Conservation (phyloP, 768 basidiomycete species). For the Hericium coralloides region DNA sequence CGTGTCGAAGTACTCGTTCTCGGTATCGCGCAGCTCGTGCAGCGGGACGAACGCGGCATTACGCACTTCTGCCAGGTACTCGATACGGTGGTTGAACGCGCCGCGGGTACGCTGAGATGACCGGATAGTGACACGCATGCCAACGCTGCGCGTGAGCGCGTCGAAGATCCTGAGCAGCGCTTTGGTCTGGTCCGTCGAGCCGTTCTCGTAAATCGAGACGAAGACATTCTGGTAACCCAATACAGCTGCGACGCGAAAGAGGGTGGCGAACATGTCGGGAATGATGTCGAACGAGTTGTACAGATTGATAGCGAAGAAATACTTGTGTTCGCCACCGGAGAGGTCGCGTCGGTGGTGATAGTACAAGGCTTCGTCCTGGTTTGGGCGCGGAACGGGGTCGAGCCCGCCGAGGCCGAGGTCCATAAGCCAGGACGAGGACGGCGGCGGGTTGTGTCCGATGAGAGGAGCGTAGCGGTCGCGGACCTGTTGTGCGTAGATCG, state of each 20-base stretch:
- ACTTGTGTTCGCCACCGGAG: conserved; percentile 75
- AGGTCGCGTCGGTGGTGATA: conserved; percentile 21
- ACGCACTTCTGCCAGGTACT: conserved; percentile 99
- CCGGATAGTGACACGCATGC: conserved; percentile 87
- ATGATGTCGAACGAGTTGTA: conserved; percentile 99
- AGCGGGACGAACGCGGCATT: conserved; percentile 95
- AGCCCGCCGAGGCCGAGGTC: conserved; percentile 33
- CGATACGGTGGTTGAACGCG: conserved; percentile 98
- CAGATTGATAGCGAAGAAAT: conserved; percentile 98
- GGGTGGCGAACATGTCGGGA: conserved; percentile 92
- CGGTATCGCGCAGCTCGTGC: conserved; percentile 84
- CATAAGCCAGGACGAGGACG: conserved; percentile 52
- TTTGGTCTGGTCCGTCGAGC: conserved; percentile 98
- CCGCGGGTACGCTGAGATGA: conserved; percentile 90
- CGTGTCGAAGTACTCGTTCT: conserved; percentile 92
- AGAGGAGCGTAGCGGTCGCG: conserved; percentile 78
- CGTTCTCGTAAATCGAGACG: conserved; percentile 98
- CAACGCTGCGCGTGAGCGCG: conserved; percentile 81
- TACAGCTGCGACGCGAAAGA: conserved; percentile 87
- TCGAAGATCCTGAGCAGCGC: conserved; percentile 93
- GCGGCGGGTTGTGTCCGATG: conserved; percentile 63
- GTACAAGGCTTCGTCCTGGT: conserved; percentile 28
- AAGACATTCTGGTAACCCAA: conserved; percentile 97
- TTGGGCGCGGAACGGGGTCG: conserved; percentile 27
- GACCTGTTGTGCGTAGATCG: conserved; percentile 78